Conservation (phyloP, 805 yeast species). For the Candida parachauliodes region DNA sequence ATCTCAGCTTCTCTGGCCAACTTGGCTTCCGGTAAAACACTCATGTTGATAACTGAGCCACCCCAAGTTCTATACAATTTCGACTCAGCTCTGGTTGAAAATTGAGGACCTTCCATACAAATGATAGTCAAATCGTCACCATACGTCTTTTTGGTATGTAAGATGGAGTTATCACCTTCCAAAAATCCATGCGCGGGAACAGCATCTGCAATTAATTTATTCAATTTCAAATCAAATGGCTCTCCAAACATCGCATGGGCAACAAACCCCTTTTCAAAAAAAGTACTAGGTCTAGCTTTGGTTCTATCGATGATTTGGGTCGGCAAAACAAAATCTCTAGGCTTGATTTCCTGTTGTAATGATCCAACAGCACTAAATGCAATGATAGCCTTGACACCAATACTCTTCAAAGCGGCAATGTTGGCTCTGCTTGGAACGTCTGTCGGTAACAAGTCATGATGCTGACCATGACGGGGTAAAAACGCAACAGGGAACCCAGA, state of each 20-base stretch:
- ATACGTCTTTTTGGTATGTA: conserved; percentile 62
- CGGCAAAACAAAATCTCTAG: conserved; percentile 96
- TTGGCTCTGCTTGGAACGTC: conserved; percentile 93
- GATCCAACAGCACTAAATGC: conserved; percentile 98
- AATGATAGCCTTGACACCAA: conserved; percentile 83
- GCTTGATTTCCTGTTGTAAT: conserved; percentile 79
- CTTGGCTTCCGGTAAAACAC: conserved; percentile 95
- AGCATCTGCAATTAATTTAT: conserved; percentile 55
- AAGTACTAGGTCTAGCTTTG: conserved; percentile 88
- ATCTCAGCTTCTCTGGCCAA: conserved; percentile 97
- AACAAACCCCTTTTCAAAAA: conserved; percentile 88
- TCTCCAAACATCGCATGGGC: conserved; percentile 98
- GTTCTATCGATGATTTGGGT: conserved; percentile 96
- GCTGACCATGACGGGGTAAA: conserved; percentile 88
- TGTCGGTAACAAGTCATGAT: conserved; percentile 85
- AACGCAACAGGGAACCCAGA: conserved; percentile 86
- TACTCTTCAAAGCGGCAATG: conserved; percentile 86
- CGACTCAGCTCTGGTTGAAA: conserved; percentile 95
- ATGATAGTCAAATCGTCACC: conserved; percentile 77
- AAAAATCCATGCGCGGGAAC: conserved; percentile 46
- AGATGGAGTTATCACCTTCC: conserved; percentile 43
- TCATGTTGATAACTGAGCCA: conserved; percentile 95
- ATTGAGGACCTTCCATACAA: conserved; percentile 99
- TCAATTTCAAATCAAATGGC: conserved; percentile 81
- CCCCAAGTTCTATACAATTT: conserved; percentile 82